Percentiles rank a stretch among this genome's conserved stretches.
phyloP scores from a whole-genome alignment of 202 grass and related monocot species.

The Hordeum pubiflorum region DNA sequence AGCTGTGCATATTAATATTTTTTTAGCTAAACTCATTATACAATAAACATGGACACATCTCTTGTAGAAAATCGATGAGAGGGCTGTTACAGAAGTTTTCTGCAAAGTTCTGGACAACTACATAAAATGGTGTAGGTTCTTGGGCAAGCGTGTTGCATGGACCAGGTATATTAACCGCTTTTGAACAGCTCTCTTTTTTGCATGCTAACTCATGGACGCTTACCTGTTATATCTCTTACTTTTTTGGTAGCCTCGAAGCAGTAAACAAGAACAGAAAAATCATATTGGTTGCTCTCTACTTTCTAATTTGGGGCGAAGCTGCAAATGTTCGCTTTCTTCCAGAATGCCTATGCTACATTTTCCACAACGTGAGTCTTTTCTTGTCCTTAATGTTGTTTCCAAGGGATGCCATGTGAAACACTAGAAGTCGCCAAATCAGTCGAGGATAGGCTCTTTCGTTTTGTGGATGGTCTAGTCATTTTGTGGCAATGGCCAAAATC shows the following conservation, averaged over 20 bases:
- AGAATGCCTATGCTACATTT: conserved; percentile 96
- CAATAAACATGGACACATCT: background rate
- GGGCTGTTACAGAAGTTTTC: conserved; percentile 73
- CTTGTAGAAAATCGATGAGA: conserved; percentile 96
- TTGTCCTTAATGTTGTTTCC: background rate
- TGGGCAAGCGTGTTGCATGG: conserved; percentile 77
- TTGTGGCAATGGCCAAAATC: background rate
- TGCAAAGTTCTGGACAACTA: conserved; percentile 92
- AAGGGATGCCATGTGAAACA: background rate
- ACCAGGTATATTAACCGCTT: conserved; percentile 53
- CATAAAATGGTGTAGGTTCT: conserved; percentile 87
- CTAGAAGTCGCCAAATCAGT: background rate
- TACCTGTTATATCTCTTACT: conserved; percentile 5
- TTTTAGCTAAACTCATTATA: background rate
- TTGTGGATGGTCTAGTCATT: background rate
- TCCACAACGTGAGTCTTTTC: conserved; percentile 78
- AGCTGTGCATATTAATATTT: background rate
- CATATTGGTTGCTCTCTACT: conserved; percentile 83
- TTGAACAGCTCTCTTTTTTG: background rate
- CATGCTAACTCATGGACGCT: conserved; percentile 11
- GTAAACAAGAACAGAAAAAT: conserved; percentile 80
- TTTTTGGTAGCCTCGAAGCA: conserved; percentile 62
- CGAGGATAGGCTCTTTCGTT: background rate
- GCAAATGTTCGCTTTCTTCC: conserved; percentile 89
- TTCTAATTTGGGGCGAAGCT: conserved; percentile 95